Evolutionary conservation across 2,329 filamentous ascomycete genomes (phyloP), one percentile per base, ranked within the genome.

Genomic region (Xylariaceae sp.): DNA sequence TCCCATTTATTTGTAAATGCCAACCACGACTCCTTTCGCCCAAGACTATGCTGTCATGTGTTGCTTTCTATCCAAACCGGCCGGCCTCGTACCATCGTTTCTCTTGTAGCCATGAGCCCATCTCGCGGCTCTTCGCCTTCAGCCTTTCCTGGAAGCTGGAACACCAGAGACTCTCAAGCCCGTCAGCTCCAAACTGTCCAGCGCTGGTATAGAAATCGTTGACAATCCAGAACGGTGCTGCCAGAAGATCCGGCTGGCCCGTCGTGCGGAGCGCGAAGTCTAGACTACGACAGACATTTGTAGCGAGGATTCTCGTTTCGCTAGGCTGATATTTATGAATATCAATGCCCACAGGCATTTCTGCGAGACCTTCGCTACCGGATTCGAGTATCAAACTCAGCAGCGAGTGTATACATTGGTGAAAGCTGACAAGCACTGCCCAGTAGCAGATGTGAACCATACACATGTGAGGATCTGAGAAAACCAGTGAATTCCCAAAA

Each of bases 401-500:
- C 13, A 80, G 57, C 13, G 53, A 51, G 43, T 69, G 67, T 31
- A 78, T 65, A 49, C 67, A 73, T 9, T 66, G 69, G 46, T 72
- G 69, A 35, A 80, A 67, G 11, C 71, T 49, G 19, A 78, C 62
- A 34, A 74, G 67, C 1, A 68, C 57, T 45, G 72, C 67, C 76
- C 76, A 79, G 55, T 76, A 78, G 52, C 74, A 72, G 11, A 76
- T 56, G 47, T 78, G 69, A 34, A 65, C 64, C 24, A 76, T 48
- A 1, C 74, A 71, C 0, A 69, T 65, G 11, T 63, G 50, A 15
- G 64, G 54, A 49, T 73, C 66, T 19, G 60, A 62, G 53, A 79
- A 78, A 9, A 59, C 61, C 45, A 71, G 70, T 2, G 62, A 56
- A 32, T 68, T 67, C 11, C 63, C 54, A 47, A 78, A 77, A 1